Conservation (phyloP, 1,284 basidiomycete species). For the Farysia itapuensis region DNA sequence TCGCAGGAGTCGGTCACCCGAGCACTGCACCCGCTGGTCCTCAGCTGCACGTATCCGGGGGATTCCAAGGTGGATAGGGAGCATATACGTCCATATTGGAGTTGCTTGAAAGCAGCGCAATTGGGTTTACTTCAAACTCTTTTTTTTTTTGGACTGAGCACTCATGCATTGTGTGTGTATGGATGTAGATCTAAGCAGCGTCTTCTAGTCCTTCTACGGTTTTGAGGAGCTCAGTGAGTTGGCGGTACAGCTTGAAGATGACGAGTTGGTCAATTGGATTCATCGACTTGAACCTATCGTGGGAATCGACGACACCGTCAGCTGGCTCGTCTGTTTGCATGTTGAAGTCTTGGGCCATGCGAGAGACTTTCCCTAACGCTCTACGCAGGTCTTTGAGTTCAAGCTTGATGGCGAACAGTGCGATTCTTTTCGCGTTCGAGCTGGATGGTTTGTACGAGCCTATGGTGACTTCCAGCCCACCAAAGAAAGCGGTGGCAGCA, state of each 20-base stretch:
- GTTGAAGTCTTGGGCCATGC: slow-evolving; percentile 29
- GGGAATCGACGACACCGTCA: neutral
- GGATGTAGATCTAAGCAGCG: slow-evolving; percentile 11
- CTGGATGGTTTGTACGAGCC: slow-evolving; percentile 46
- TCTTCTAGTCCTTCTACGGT: slow-evolving; percentile 52
- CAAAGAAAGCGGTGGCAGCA: slow-evolving; percentile 10
- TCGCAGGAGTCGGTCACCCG: slow-evolving; percentile 47
- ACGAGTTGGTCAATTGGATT: slow-evolving; percentile 57
- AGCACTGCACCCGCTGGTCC: slow-evolving; percentile 43
- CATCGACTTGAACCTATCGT: slow-evolving; percentile 7
- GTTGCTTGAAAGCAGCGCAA: slow-evolving; percentile 46
- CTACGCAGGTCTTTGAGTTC: slow-evolving; percentile 52
- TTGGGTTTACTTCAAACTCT: slow-evolving; percentile 37
- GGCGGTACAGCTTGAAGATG: slow-evolving; percentile 49
- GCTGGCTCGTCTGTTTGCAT: neutral
- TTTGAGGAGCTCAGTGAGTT: slow-evolving; percentile 48
- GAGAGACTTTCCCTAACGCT: slow-evolving; percentile 49
- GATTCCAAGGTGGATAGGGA: slow-evolving; percentile 41
- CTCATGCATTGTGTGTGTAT: too few relatives aligned
- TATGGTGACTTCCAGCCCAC: slow-evolving; percentile 49
- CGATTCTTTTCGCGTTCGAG: slow-evolving; percentile 53
- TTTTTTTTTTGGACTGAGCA: slow-evolving; percentile 24
- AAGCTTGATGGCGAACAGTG: slow-evolving; percentile 57
- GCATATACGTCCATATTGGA: slow-evolving; percentile 18
- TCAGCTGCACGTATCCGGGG: slow-evolving; percentile 46